phyloP scores from a whole-genome alignment of 495 filamentous ascomycete species.

The Aspergillus olivimuriae region DNA sequence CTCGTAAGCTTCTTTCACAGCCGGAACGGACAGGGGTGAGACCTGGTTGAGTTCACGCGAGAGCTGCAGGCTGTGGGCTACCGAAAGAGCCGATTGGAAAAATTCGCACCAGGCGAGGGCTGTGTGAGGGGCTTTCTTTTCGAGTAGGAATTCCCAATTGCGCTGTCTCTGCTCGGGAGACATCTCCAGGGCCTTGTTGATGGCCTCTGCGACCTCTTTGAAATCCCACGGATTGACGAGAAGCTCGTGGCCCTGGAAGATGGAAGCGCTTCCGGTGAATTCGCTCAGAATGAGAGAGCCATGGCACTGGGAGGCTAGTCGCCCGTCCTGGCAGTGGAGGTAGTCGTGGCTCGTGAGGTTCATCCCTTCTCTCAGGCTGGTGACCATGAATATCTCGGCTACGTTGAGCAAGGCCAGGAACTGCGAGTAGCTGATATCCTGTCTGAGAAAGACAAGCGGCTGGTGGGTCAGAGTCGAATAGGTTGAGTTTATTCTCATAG shows the following conservation, averaged over 20 bases:
- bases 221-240: constrained; percentile 92
- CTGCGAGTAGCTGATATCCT: constrained; percentile 80
- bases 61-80: constrained; percentile 62
- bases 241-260: constrained; percentile 64
- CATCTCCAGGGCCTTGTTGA: constrained; percentile 74
- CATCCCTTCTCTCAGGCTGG: constrained; percentile 86
- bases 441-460: constrained; percentile 80
- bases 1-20: constrained; percentile 54
- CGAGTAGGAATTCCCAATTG: constrained; percentile 65
- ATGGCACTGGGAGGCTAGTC: constrained; percentile 56
- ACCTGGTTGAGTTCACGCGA: constrained; percentile 64
- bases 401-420: constrained; percentile 78
- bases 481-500: constrained; percentile 75
- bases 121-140: constrained; percentile 64
- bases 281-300: constrained; percentile 86
- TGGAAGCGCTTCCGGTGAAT: constrained; percentile 81
- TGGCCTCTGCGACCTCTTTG: constrained; percentile 68
- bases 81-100: constrained; percentile 49
- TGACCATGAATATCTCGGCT: constrained; percentile 79
- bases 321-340: constrained; percentile 78
- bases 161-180: constrained; percentile 55
- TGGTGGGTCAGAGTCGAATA: constrained; percentile 79
- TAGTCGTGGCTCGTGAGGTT: constrained; percentile 86
- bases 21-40: constrained; percentile 59
- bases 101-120: constrained; percentile 67